Percentiles rank a stretch among this genome's conserved stretches.
These are phyloP conservation scores for Fusarium sp. DNA, from an alignment of 2,329 filamentous ascomycete genomes.

Conservation along the genomic window DNA sequence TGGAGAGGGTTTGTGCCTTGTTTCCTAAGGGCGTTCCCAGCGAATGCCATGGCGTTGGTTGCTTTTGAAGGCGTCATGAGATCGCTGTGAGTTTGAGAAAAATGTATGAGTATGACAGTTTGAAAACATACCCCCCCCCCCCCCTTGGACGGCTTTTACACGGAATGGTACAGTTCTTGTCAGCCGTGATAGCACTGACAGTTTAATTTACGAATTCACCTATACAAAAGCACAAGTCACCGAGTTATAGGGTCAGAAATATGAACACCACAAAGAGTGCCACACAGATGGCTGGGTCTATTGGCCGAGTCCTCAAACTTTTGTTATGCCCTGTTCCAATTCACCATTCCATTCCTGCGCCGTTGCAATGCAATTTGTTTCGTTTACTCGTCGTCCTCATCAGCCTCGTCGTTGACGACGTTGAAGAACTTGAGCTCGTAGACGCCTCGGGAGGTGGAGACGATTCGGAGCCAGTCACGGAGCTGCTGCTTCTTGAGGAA, in stretches of 20 bases:
- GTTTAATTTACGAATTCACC: background rate
- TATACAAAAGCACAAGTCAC: slow-evolving; percentile 1
- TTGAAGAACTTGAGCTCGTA: slow-evolving; percentile 99
- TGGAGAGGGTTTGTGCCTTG: slow-evolving; percentile 96
- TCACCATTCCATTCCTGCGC: slow-evolving; percentile 52
- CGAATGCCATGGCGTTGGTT: slow-evolving; percentile 92
- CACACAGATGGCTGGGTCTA: slow-evolving; percentile 52
- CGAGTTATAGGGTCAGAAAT: background rate
- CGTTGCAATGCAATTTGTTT: slow-evolving; percentile 45
- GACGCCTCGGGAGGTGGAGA: slow-evolving; percentile 96
- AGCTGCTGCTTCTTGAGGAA: slow-evolving; percentile 99
- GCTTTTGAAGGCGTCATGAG: slow-evolving; percentile 95
- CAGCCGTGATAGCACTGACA: background rate
- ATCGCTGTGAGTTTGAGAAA: slow-evolving; percentile 56
- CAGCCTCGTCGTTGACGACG: slow-evolving; percentile 97
- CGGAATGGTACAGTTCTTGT: background rate
- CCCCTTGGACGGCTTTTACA: background rate
- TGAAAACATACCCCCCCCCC: slow-evolving; percentile 13
- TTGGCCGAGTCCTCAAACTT: slow-evolving; percentile 49
- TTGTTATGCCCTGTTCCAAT: slow-evolving; percentile 48
- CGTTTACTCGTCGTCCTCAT: slow-evolving; percentile 97
- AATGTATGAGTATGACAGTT: slow-evolving; percentile 6
- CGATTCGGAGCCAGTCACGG: slow-evolving; percentile 99
- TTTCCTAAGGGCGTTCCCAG: slow-evolving; percentile 93
- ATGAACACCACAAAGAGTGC: slow-evolving; percentile 50